Conservation (phyloP, 805 yeast species). For the Metschnikowia matae region DNA sequence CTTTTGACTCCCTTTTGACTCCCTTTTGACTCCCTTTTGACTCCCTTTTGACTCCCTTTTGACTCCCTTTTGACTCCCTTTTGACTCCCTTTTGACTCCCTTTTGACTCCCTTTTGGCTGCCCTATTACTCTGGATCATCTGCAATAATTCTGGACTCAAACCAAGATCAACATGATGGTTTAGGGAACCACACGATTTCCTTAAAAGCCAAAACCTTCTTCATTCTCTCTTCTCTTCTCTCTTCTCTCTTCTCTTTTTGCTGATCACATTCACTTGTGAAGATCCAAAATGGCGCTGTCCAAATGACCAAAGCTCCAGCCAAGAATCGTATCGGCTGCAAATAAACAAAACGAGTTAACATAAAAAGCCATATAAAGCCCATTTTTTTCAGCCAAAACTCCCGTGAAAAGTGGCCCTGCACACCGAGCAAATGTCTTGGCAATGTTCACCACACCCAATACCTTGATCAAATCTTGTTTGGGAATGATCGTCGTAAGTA, state of each 20-base stretch:
- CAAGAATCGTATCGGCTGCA: slow-evolving; percentile 44
- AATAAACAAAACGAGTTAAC: slow-evolving; percentile 51
- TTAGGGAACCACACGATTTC: no score
- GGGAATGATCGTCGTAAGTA: slow-evolving; percentile 63
- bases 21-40: no score
- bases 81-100: no score
- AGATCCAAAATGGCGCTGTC: slow-evolving; percentile 30
- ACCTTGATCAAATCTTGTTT: slow-evolving; percentile 66
- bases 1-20: no score
- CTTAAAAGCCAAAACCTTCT: no score
- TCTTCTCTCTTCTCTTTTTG: no score
- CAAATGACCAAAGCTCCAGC: slow-evolving; percentile 36
- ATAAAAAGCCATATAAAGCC: slow-evolving; percentile 47
- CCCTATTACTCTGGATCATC: neutral
- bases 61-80: no score
- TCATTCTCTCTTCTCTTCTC: no score
- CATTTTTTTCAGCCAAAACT: slow-evolving; percentile 50
- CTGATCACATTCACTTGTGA: neutral
- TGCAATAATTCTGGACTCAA: slow-evolving; percentile 4
- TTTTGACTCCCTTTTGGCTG: no score
- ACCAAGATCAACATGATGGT: slow-evolving; percentile 2
- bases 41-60: no score
- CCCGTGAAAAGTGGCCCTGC: slow-evolving; percentile 83
- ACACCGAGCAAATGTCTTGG: slow-evolving; percentile 80
- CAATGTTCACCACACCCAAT: slow-evolving; percentile 82